These are phyloP conservation scores for Kwoniella heveanensis DNA, from an alignment of 768 basidiomycete species.

Conservation along the genomic window DNA sequence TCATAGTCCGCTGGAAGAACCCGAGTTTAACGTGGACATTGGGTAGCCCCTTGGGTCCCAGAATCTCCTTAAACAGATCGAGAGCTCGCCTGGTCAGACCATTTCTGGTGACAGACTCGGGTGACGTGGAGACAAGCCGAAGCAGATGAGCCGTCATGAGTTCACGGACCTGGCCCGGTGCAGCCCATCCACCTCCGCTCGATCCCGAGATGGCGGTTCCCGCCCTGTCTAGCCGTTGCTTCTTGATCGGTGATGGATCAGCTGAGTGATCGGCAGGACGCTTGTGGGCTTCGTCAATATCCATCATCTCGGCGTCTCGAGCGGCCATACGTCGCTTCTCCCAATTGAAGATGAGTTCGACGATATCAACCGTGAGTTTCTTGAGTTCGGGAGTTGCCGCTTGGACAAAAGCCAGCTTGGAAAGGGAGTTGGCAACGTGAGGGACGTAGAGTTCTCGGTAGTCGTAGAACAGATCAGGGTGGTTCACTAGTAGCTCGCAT, in stretches of 20 bases:
- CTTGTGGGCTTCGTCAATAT: constrained; percentile 58
- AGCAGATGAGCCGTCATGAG: constrained; percentile 93
- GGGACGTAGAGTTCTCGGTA: constrained; percentile 90
- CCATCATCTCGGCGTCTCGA: constrained; percentile 58
- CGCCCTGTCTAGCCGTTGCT: constrained; percentile 55
- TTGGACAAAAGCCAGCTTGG: constrained; percentile 78
- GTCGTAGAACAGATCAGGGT: constrained; percentile 86
- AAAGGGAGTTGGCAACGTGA: constrained; percentile 85
- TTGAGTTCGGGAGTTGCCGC: constrained; percentile 74
- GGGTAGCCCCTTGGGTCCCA: constrained; percentile 80
- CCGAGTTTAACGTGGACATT: constrained; percentile 89
- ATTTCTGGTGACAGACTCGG: constrained; percentile 55
- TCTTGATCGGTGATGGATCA: constrained; percentile 45
- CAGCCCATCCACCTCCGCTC: constrained; percentile 64
- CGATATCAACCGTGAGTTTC: constrained; percentile 81
- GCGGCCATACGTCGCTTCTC: constrained; percentile 61
- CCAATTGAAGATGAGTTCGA: constrained; percentile 92
- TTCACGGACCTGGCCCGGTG: constrained; percentile 78
- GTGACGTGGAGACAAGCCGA: constrained; percentile 73
- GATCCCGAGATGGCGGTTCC: constrained; percentile 53
- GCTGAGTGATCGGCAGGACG: constrained; percentile 21
- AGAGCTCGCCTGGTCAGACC: constrained; percentile 57
- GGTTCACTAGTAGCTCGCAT: constrained; percentile 89
- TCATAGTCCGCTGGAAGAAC: constrained; percentile 82
- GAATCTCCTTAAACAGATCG: constrained; percentile 68